Percentiles rank a stretch among this genome's conserved stretches.
These are phyloP conservation scores for Pseudogymnoascus sp. DNA, from an alignment of 2,329 filamentous ascomycete species.

Conservation along the genomic window DNA sequence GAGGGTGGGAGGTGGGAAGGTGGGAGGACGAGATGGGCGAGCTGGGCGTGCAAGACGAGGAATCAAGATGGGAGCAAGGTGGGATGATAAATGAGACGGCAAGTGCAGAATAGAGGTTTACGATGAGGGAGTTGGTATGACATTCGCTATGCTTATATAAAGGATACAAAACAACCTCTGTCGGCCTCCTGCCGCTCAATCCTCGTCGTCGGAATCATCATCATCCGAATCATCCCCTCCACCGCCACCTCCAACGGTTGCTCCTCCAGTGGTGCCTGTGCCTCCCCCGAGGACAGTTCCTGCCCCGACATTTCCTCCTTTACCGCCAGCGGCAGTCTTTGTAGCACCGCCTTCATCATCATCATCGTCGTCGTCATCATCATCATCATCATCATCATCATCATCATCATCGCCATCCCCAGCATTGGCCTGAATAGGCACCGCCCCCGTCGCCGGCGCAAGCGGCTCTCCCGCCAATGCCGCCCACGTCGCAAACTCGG, in stretches of 20 bases:
- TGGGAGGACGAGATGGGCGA: background rate
- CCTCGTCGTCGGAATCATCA: background rate
- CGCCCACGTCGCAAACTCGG: constrained; percentile 16
- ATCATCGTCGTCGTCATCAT: background rate
- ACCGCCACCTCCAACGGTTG: background rate
- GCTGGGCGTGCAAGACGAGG: background rate
- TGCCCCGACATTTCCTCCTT: background rate
- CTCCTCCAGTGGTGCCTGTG: background rate
- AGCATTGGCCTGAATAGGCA: background rate
- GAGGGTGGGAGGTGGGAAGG: background rate
- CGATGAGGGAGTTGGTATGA: background rate
- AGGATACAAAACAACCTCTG: background rate
- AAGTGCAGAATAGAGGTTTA: background rate
- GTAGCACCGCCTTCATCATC: background rate
- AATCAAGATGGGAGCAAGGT: too few species aligned
- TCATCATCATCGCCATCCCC: background rate
- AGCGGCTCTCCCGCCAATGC: constrained; percentile 12
- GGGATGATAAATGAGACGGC: background rate
- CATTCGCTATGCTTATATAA: background rate
- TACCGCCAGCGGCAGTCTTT: background rate
- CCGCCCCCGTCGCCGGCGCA: background rate
- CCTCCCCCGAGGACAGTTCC: background rate
- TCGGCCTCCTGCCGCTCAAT: background rate
- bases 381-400: background rate
- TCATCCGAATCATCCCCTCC: background rate